These are phyloP conservation scores for Sungouiella blattae DNA, from an alignment of 805 yeast species.

Conservation along the genomic window DNA sequence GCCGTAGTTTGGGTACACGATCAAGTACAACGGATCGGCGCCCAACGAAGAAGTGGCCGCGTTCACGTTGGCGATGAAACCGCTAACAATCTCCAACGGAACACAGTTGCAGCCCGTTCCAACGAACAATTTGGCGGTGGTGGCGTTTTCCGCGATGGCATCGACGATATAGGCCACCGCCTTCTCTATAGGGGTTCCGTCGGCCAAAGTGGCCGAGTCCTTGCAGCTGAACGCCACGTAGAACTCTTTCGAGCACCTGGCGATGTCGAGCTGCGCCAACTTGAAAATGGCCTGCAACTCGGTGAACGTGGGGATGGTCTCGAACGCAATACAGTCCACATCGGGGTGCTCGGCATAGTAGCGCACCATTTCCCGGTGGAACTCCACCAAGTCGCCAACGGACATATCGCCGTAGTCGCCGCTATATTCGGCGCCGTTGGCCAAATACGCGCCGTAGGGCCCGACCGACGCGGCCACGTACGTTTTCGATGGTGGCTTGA, in stretches of 20 bases:
- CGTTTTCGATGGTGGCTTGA: constrained; percentile 7
- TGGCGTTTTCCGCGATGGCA: constrained; percentile 11
- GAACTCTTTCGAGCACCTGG: constrained; percentile 34
- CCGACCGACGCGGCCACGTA: constrained; percentile 65
- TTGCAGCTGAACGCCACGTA: constrained; percentile 40
- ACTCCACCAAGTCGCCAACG: constrained; percentile 38
- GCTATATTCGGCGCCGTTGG: constrained; percentile 69
- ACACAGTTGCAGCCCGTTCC: constrained; percentile 73
- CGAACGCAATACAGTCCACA: constrained; percentile 61
- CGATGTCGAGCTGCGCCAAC: constrained; percentile 29
- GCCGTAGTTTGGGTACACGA: constrained; percentile 76
- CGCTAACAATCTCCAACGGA: constrained; percentile 38
- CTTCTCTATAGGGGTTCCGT: constrained; percentile 27
- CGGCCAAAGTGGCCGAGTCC: constrained; percentile 21
- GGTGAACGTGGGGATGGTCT: constrained; percentile 62
- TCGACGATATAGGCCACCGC: constrained; percentile 33
- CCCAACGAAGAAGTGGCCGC: constrained; percentile 8
- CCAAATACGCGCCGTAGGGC: constrained; percentile 69
- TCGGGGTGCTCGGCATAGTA: constrained; percentile 35
- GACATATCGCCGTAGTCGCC: constrained; percentile 55
- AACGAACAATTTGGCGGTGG: constrained; percentile 22
- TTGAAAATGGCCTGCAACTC: constrained; percentile 53
- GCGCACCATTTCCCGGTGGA: constrained; percentile 48
- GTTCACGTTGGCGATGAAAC: constrained; percentile 35
- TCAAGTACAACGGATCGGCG: constrained; percentile 32